Conservation (phyloP, 2,329 filamentous ascomycete species). For the Ceratocystis destructans region DNA sequence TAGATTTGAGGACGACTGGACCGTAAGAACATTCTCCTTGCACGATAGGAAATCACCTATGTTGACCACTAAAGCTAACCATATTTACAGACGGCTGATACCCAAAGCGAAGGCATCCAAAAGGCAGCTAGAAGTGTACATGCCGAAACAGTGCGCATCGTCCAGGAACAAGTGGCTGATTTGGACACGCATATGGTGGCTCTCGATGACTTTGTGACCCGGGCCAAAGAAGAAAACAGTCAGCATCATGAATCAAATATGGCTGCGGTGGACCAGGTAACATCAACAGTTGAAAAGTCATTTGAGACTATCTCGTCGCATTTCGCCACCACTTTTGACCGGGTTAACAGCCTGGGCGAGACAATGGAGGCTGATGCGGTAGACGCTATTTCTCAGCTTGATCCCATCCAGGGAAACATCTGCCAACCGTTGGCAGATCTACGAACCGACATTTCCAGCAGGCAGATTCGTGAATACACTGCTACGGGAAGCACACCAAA, state of each 20-base stretch:
- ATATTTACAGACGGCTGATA: conserved; percentile 48
- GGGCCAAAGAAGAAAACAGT: conserved; percentile 68
- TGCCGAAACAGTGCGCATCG: conserved; percentile 75
- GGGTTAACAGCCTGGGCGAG: conserved; percentile 53
- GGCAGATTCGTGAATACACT: conserved; percentile 62
- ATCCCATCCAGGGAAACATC: conserved; percentile 45
- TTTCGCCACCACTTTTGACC: conserved; percentile 53
- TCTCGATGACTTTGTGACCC: conserved; percentile 77
- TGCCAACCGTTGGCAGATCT: conserved; percentile 59
- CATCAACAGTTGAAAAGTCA: conserved; percentile 55
- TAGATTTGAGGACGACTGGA: conserved; percentile 78
- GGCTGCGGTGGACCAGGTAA: conserved; percentile 51
- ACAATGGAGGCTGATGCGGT: conserved; percentile 50
- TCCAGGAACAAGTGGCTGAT: conserved; percentile 76
- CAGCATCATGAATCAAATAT: conserved; percentile 58
- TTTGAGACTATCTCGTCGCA: conserved; percentile 56
- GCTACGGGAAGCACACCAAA: conserved; percentile 78
- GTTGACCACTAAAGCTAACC: conserved; percentile 22
- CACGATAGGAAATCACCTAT: too few relatives aligned
- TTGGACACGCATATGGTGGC: conserved; percentile 80
- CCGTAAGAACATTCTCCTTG: conserved; percentile 35
- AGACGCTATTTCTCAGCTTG: conserved; percentile 46
- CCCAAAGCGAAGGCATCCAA: conserved; percentile 72
- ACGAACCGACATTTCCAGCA: conserved; percentile 50
- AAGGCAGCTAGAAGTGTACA: conserved; percentile 76